Evolutionary conservation across 169 alveolate genomes (phyloP), one percentile per base, ranked within the genome.

Genomic region (Eimeria acervulina): DNA sequence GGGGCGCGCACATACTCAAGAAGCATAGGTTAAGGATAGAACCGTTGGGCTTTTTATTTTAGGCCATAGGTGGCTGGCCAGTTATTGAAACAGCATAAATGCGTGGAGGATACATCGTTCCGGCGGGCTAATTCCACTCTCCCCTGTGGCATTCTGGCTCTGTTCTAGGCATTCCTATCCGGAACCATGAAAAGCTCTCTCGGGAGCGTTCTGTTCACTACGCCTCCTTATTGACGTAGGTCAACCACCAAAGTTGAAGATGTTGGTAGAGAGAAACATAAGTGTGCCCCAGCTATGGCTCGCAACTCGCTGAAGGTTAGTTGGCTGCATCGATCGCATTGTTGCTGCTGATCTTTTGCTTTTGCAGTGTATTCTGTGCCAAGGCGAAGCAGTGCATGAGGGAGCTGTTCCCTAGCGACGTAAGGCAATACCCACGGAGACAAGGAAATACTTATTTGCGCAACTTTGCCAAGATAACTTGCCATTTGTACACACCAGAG

Each of bases 161-260:
- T 51, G 68, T n/a, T 28, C 12, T 87, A 95, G 96, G 97, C 40
- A 95, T 95, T 51, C 97, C 97, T 33, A 84, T 95, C 74, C 83
- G 94, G 85, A 51, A 81, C 83, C 97, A 95, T 61, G 95, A 95
- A 66, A 90, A 88, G 26, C 66, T 95, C 85, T 95, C 96, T 26
- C 42, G 95, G 76, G 97, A 95, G 55, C 90, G 95, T 59, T 95
- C 97, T n/a, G 96, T 95, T 28, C 95, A 90, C 78, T 95, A 95
- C 42, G 96, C 97, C 28, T 94, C 95, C 8, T 95, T 90, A 31
- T 13, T 95, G 59, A 90, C 97, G 94, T 92, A 83, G 47, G 96
- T n/a, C 44, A 51, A 28, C n/a, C 10, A 7, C 10, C 42, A 10
- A 68, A 31, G 47, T 1, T 8, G 47, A 31, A 68, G 23, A 13